Evolutionary conservation across 139 green algal genomes (phyloP), one percentile per base, ranked within the genome.

Genomic region (Klebsormidium nitens): DNA sequence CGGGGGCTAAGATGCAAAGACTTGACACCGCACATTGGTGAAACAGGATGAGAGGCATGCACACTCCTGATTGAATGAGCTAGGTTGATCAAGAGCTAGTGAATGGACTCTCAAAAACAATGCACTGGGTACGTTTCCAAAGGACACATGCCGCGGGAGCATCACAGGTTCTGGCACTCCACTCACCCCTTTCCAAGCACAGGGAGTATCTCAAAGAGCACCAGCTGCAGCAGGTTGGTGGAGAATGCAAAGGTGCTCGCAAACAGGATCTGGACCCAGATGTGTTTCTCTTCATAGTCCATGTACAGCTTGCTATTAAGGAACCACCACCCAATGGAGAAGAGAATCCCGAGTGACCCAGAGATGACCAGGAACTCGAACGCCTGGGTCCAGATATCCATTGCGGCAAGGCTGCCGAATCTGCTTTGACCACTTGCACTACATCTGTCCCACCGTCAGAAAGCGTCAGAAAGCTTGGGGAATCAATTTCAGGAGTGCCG

Each of bases 201-300:
- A 52, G 78, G 82, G 11, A 93, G 72, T 1, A 97, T 89, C 62
- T 97, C 92, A 66, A 89, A 94, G 1, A 96, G 69, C 1, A 97
- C 81, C 31, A 97, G 77, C 60, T 91, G 69, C 52, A 96, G 71
- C 37, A 96, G 79, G 71, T 95, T 92, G 67, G 83, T 87, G n/a
- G 86, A 96, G 0, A 96, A 67, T 0, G 89, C 87, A 72, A 97
- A 97, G 0, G 93, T 86, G 3, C 80, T 48, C 6, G 87, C 89
- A 74, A 95, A 97, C 0, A 97, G 69, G 6, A 78, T 36, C 79
- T 93, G 80, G n/a, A 73, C 55, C 28, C 34, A 48, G 28, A 59
- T 34, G 3, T 11, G 1, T 52, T 78, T 69, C 14, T 83, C 67
- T 28, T 85, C 82, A 34, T 75, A 77, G 29, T 87, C 77, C 38